phyloP scores from a whole-genome alignment of 2,329 filamentous ascomycete genomes.

The Aspergillus vadensis region DNA sequence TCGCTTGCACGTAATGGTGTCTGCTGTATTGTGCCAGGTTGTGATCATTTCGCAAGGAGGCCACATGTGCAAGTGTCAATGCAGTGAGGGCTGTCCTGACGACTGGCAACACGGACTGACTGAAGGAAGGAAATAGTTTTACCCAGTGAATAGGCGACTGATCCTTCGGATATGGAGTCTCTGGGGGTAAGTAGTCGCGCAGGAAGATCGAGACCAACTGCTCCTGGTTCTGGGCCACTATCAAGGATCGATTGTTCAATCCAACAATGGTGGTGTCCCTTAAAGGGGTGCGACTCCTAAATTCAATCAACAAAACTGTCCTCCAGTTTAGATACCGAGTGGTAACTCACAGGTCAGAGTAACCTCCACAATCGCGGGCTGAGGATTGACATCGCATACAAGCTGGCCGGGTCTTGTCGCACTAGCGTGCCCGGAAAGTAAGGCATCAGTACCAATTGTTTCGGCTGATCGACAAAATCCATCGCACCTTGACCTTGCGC shows the following conservation, averaged over 20 bases:
- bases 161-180: background rate
- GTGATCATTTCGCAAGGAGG: background rate
- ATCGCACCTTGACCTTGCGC: constrained; percentile 2
- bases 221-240: background rate
- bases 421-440: background rate
- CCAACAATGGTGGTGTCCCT: background rate
- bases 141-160: background rate
- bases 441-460: background rate
- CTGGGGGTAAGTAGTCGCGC: background rate
- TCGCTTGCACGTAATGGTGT: background rate
- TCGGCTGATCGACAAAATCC: background rate
- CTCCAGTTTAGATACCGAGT: too few species aligned
- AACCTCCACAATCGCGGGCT: background rate
- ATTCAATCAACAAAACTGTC: background rate
- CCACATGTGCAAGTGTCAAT: background rate
- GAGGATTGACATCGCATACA: background rate
- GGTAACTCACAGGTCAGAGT: background rate
- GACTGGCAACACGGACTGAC: background rate
- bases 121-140: background rate
- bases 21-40: background rate
- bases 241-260: background rate
- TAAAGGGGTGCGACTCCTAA: background rate
- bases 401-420: background rate
- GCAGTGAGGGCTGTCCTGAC: background rate
- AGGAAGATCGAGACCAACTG: background rate